Conservation (phyloP, 768 basidiomycete species). For the Tricholoma saponaceum region DNA sequence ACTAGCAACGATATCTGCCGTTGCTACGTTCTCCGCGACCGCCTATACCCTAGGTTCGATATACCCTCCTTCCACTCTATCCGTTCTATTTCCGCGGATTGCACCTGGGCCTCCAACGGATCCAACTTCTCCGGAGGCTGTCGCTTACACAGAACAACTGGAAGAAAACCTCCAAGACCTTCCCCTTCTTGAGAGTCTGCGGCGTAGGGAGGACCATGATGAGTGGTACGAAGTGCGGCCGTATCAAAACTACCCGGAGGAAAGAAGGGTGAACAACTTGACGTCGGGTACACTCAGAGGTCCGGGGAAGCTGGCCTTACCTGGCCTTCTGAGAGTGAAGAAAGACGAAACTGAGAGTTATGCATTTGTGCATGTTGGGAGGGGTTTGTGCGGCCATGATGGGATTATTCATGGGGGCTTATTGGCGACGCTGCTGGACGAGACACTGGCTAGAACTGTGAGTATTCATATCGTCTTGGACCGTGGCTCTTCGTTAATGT, state of each 20-base stretch:
- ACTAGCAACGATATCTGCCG: conserved; percentile 24
- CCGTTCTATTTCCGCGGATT: conserved; percentile 70
- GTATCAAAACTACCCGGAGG: conserved; percentile 64
- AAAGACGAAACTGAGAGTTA: conserved; percentile 73
- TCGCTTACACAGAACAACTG: conserved; percentile 52
- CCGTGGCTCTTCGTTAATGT: neutral
- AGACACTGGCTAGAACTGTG: conserved; percentile 77
- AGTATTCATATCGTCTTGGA: conserved; percentile 4
- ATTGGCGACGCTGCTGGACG: conserved; percentile 87
- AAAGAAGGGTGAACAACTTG: conserved; percentile 75
- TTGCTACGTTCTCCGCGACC: conserved; percentile 30
- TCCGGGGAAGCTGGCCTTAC: conserved; percentile 79
- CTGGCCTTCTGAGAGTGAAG: conserved; percentile 70
- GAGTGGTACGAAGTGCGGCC: conserved; percentile 81
- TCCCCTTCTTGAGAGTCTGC: conserved; percentile 58
- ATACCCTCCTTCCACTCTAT: conserved; percentile 63
- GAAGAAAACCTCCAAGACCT: conserved; percentile 67
- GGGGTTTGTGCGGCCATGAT: conserved; percentile 88
- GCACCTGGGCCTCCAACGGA: conserved; percentile 65
- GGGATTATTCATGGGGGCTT: conserved; percentile 94
- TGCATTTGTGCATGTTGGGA: conserved; percentile 76
- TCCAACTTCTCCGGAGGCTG: conserved; percentile 52
- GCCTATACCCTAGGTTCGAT: conserved; percentile 58
- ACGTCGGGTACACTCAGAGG: conserved; percentile 85
- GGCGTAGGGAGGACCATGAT: conserved; percentile 43